These are phyloP conservation scores for Yamadazyma ubonensis DNA, from an alignment of 805 yeast species.

Conservation along the genomic window DNA sequence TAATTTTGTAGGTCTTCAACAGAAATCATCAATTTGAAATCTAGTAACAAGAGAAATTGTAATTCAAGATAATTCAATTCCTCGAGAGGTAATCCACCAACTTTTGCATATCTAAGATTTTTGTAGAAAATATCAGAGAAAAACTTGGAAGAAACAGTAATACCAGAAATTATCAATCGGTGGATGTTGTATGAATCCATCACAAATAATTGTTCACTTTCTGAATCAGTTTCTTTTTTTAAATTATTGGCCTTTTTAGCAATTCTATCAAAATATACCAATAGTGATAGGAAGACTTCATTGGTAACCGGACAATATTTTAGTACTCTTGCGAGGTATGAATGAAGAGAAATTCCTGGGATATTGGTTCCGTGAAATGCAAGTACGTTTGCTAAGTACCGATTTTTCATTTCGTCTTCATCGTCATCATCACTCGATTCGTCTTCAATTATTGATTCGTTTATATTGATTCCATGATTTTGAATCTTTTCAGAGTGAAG, in stretches of 20 bases:
- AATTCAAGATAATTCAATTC: constrained; percentile 91
- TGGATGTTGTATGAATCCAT: constrained; percentile 97
- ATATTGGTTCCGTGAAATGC: constrained; percentile 95
- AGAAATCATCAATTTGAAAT: constrained; percentile 82
- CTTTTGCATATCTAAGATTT: constrained; percentile 90
- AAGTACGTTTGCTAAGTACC: constrained; percentile 65
- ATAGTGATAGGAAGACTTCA: constrained; percentile 85
- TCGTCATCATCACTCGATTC: constrained; percentile 31
- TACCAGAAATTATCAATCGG: constrained; percentile 88
- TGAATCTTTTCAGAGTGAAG: constrained; percentile 2
- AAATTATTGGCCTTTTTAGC: constrained; percentile 74
- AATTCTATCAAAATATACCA: constrained; percentile 93
- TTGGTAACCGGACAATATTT: constrained; percentile 99
- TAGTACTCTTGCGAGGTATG: constrained; percentile 83
- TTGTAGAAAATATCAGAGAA: constrained; percentile 93
- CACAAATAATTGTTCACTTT: constrained; percentile 66
- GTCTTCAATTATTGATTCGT: constrained; percentile 9
- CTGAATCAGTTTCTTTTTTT: constrained; percentile 23
- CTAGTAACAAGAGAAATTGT: constrained; percentile 80
- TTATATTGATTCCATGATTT: constrained; percentile 9
- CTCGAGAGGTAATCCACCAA: constrained; percentile 91
- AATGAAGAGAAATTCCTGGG: constrained; percentile 91
- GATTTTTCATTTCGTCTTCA: constrained; percentile 46
- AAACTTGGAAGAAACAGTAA: constrained; percentile 93
- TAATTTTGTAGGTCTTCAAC: constrained; percentile 89